These are phyloP conservation scores for Phytophthora capsici DNA, from an alignment of 352 stramenopile genomes.

Conservation along the genomic window DNA sequence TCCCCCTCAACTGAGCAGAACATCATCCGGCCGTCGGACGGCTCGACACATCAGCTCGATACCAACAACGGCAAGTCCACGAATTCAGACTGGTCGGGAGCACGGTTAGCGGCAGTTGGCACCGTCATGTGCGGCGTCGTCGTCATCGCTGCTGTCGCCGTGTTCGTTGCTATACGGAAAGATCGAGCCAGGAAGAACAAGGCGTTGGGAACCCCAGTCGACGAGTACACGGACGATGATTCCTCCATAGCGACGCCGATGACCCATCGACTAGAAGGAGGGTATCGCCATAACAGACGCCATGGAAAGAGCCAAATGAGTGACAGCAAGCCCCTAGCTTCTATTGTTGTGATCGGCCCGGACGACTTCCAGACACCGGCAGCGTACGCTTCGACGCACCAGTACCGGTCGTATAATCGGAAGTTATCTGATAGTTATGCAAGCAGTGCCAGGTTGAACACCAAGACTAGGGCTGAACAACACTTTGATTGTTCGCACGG, in stretches of 20 bases:
- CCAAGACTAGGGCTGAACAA: background rate
- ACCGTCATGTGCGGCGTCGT: slow-evolving; percentile 37
- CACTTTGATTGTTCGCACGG: slow-evolving; percentile 13
- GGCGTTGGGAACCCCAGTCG: slow-evolving; percentile 34
- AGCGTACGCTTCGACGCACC: slow-evolving; percentile 6
- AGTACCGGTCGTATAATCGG: slow-evolving; percentile 12
- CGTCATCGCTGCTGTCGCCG: slow-evolving; percentile 36
- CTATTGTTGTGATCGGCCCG: slow-evolving; percentile 32
- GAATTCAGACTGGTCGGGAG: slow-evolving; percentile 26
- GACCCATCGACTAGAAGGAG: slow-evolving; percentile 13
- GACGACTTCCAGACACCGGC: slow-evolving; percentile 22
- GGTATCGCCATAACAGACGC: slow-evolving; percentile 3
- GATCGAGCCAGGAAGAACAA: slow-evolving; percentile 28
- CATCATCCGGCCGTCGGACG: slow-evolving; percentile 24
- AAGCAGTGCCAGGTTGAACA: background rate
- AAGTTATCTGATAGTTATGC: background rate
- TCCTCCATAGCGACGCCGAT: slow-evolving; percentile 25
- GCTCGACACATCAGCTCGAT: slow-evolving; percentile 27
- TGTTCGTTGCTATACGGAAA: slow-evolving; percentile 48
- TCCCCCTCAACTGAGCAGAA: slow-evolving; percentile 4
- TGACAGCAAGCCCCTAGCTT: slow-evolving; percentile 18
- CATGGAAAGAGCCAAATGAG: slow-evolving; percentile 5
- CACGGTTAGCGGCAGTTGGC: slow-evolving; percentile 26
- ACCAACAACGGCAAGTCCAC: slow-evolving; percentile 28
- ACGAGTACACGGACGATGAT: slow-evolving; percentile 28